Percentiles rank a stretch among this genome's conserved stretches.
Evolutionary conservation across 768 basidiomycete genomes (phyloP).

Genomic region (Lanmaoa pseudosensibilis): DNA sequence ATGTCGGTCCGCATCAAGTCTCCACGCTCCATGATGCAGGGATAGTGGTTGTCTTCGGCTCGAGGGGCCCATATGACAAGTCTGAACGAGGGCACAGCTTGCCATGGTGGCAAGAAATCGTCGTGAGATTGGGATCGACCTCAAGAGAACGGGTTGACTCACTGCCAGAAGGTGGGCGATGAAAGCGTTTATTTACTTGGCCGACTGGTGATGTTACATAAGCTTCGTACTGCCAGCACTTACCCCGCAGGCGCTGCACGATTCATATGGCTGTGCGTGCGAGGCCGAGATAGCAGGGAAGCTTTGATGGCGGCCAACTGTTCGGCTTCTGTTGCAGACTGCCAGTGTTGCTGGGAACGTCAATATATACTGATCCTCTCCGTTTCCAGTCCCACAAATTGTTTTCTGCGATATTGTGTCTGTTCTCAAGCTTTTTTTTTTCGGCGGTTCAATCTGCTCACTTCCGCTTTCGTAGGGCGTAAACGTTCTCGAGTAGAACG

Average conservation of each 20-base stretch:
- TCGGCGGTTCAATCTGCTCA: neutral
- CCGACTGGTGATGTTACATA: too few species aligned
- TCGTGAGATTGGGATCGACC: neutral
- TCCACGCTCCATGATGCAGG: neutral
- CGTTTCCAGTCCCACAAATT: neutral
- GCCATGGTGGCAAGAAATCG: neutral
- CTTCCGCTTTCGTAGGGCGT: neutral
- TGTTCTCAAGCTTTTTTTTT: neutral
- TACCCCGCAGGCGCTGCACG: constrained; percentile 1
- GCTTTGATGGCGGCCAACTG: constrained; percentile 13
- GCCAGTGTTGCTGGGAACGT: constrained; percentile 21
- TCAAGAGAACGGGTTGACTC: neutral
- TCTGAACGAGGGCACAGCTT: neutral
- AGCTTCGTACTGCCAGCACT: neutral
- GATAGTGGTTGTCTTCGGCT: neutral
- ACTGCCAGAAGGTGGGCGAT: neutral
- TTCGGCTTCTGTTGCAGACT: constrained; percentile 11
- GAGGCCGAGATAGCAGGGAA: neutral
- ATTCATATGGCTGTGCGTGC: constrained; percentile 15
- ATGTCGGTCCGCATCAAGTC: neutral
- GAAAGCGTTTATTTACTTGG: too few species aligned
- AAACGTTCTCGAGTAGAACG: neutral
- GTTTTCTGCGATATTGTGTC: neutral
- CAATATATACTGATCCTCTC: constrained; percentile 14
- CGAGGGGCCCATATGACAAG: neutral